phyloP scores from a whole-genome alignment of 2,329 filamentous ascomycete species.

The Paradendryphiella salina region DNA sequence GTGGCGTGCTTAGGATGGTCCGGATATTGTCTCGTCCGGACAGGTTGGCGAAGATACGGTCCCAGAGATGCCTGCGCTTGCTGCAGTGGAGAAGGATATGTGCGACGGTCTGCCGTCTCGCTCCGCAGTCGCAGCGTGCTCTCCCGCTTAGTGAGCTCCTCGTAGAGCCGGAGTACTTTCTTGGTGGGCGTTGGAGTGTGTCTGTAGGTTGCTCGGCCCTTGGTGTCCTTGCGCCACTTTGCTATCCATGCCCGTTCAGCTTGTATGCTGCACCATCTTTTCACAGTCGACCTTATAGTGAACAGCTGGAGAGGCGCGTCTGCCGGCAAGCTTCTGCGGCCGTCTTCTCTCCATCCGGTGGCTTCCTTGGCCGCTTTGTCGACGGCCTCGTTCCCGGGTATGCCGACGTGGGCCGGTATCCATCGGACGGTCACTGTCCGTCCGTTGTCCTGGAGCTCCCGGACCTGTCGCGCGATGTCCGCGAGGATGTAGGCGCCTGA shows the following conservation, averaged over 20 bases:
- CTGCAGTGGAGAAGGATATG: conserved; percentile 21
- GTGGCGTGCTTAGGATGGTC: conserved; percentile 15
- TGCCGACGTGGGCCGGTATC: background rate
- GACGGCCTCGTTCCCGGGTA: conserved; percentile 1
- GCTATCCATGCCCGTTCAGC: conserved; percentile 7
- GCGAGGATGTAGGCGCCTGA: conserved; percentile 21
- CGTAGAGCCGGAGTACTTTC: conserved; percentile 17
- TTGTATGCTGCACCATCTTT: conserved; percentile 13
- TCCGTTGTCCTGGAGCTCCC: conserved; percentile 10
- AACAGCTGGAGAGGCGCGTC: conserved; percentile 12
- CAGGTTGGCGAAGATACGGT: conserved; percentile 17
- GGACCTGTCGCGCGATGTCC: conserved; percentile 18
- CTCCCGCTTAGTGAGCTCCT: conserved; percentile 17
- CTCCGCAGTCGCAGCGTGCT: conserved; percentile 21
- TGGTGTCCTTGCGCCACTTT: conserved; percentile 5
- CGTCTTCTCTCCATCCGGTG: conserved; percentile 19
- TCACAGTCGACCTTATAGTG: conserved; percentile 7
- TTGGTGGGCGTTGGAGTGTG: conserved; percentile 12
- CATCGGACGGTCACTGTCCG: background rate
- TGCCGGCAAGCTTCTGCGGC: conserved; percentile 8
- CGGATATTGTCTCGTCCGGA: conserved; percentile 20
- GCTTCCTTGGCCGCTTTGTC: conserved; percentile 19
- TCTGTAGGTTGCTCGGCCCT: conserved; percentile 15
- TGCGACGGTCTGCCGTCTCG: conserved; percentile 19
- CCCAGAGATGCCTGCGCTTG: conserved; percentile 17